Conservation (phyloP, 2,329 filamentous ascomycete genomes). For the Paracoccidioides brasiliensis region DNA sequence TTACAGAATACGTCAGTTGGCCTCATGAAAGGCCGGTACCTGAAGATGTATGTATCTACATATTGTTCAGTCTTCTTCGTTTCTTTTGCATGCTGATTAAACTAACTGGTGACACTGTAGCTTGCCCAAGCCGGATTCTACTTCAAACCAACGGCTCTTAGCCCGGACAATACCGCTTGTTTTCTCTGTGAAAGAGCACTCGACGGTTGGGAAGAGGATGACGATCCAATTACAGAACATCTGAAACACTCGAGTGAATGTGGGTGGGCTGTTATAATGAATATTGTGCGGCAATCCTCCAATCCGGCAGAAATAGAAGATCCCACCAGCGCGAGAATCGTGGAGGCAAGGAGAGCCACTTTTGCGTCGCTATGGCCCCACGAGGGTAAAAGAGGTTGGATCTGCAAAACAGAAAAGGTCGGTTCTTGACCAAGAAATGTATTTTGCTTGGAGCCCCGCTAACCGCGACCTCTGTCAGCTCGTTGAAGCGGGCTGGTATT, state of each 20-base stretch:
- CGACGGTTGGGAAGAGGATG: constrained; percentile 82
- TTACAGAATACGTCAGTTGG: constrained; percentile 53
- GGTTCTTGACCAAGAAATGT: constrained; percentile 10
- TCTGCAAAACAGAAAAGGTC: constrained; percentile 79
- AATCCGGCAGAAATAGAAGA: constrained; percentile 49
- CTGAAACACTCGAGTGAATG: constrained; percentile 69
- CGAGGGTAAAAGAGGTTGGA: constrained; percentile 75
- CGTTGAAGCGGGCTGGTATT: constrained; percentile 87
- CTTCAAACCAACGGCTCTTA: constrained; percentile 61
- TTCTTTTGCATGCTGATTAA: constrained; percentile 7
- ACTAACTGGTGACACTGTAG: constrained; percentile 32
- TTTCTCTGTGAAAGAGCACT: constrained; percentile 75
- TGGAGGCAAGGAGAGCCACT: constrained; percentile 65
- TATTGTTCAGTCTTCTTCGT: constrained; percentile 10
- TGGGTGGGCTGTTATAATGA: constrained; percentile 70
- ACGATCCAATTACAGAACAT: constrained; percentile 75
- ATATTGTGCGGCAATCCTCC: constrained; percentile 36
- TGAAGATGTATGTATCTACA: constrained; percentile 42
- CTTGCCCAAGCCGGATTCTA: constrained; percentile 86
- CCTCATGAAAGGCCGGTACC: constrained; percentile 58
- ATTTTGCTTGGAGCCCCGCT: constrained; percentile 5
- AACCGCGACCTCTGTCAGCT: constrained; percentile 40
- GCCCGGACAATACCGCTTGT: constrained; percentile 78
- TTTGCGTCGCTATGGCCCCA: constrained; percentile 84
- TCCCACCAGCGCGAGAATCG: constrained; percentile 57